Base-by-base conservation (phyloP, 768 basidiomycete genomes). In the Pleurotus eryngii region DNA sequence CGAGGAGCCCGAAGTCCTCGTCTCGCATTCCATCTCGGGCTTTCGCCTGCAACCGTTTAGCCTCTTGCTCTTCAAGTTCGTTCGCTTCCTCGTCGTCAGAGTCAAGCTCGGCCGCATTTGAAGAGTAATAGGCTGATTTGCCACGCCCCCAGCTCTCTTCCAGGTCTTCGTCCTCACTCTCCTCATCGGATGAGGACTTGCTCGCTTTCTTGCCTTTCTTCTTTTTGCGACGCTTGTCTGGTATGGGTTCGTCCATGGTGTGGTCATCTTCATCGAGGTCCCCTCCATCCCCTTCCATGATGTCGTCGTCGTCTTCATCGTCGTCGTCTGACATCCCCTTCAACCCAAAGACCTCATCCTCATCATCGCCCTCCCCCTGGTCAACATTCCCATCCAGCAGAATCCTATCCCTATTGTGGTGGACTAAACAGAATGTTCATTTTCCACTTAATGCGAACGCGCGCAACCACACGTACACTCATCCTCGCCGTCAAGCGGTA, bases 51-150 rank as follows among this genome's bases (percentile, higher is more conserved):
- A 96, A 71, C 57, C 92, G 77, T 63, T 73, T 85, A 5, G 90
- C 91, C 69, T 98, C 95, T 67, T 89, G 85, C 68, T 92, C 92
- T 65, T 98, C 94, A 49, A 96, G 73, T 61, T 90, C 88, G 65
- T 90, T 83, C 35, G 85, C 90, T 69, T 96, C 95, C 64, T 96
- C 95, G 61, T 95, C 89, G 63, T 91, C 90, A 38, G 87, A 88
- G 53, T 91, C 91, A 38, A 92, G 74, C 55, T 90, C 74, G 37
- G 79, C 87, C 30, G 90, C 92, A 68, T 92, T 93, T 3, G 89
- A 90, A 3, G 91, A 84, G 67, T 96, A 96, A 72, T 95, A 98
- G 3, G 84, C 87, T 40, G 84, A 78, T 70, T 87, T 87, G 60
- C 84, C 82, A 58, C 75, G 78, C 8, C 95, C 95, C 95, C 95